Evolutionary conservation across 202 grass and related monocot species (phyloP).

Genomic region (Hordeum pubiflorum): DNA sequence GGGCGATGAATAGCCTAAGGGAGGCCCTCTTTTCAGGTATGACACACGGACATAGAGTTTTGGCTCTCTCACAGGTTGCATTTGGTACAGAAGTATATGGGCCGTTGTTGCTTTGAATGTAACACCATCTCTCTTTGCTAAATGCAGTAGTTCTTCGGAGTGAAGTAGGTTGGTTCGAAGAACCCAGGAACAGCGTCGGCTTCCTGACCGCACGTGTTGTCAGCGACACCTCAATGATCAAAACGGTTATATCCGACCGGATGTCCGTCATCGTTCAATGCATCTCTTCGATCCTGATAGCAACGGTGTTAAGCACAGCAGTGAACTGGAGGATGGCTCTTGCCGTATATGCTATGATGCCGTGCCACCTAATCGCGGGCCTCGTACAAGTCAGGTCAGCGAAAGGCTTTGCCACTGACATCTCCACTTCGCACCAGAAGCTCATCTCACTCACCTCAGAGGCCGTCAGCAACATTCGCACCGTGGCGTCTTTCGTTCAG

Average conservation of each 20-base stretch:
- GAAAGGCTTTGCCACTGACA: conserved; percentile 46
- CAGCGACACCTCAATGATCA: conserved; percentile 50
- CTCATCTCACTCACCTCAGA: conserved; percentile 44
- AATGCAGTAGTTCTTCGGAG: conserved; percentile 44
- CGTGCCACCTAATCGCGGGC: conserved; percentile 49
- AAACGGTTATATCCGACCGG: conserved; percentile 57
- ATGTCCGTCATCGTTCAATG: conserved; percentile 58
- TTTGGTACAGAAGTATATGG: background rate
- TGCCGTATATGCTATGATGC: conserved; percentile 54
- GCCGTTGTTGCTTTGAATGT: background rate
- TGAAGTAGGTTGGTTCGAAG: conserved; percentile 56
- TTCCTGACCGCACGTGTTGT: conserved; percentile 42
- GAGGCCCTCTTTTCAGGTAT: conserved; percentile 63
- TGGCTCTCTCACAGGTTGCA: background rate
- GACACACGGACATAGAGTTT: background rate
- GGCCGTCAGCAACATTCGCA: conserved; percentile 52
- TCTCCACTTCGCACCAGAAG: conserved; percentile 30
- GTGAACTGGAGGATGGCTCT: conserved; percentile 65
- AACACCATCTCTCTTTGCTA: background rate
- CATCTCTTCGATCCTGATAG: conserved; percentile 60
- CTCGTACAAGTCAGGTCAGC: conserved; percentile 61
- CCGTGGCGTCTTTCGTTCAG: conserved; percentile 49
- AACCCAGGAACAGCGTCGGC: conserved; percentile 38
- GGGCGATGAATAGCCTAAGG: conserved; percentile 44
- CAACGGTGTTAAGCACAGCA: conserved; percentile 36